Evolutionary conservation across 495 filamentous ascomycete species (phyloP), one percentile per base, ranked within the genome.

Genomic region (Terfezia boudieri): DNA sequence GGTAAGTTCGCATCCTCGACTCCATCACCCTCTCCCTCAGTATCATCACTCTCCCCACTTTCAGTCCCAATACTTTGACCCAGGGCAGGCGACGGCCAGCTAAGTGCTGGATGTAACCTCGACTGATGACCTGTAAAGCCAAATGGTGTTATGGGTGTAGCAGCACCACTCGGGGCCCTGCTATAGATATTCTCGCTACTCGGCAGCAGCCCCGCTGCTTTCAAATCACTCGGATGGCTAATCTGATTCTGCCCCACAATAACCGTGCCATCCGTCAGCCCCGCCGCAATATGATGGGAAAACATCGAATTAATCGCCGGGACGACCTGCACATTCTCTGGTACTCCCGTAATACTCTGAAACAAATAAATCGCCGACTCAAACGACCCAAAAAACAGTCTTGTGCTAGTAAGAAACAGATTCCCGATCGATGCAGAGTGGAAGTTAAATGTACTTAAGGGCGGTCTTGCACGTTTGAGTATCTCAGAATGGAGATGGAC

Each of bases 251-350:
- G 90, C 1, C 89, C 89, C 0, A 81, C 80, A 58, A 96, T 90
- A n/a, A 78, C 68, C 12, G 76, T 80, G 7, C 84, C 83, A 65
- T 95, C 73, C 48, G 69, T 71, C 0, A 95, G 72, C 0, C 81
- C 82, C 2, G 86, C 90, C 16, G 79, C 82, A 64, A 96, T 96
- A 67, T 96, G 89, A 61, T 92, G 82, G 3, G 85, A 81, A 68
- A 93, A 92, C 66, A 94, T 95, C 52, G 79, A 83, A 70, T 94
- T 89, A 62, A 96, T 86, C 20, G 86, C 86, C 0, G 89, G 89
- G 2, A 95, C 77, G 0, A 94, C 84, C 0, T 77, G 72, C 41
- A 92, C 77, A 53, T 80, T 75, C 6, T 75, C 69, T 0, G 86
- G 80, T 16, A 95, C 80, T 36, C 75, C 75, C 55, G 86, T 87